Conservation (phyloP, 305 asterid genomes). For the Fraxinus albicans region DNA sequence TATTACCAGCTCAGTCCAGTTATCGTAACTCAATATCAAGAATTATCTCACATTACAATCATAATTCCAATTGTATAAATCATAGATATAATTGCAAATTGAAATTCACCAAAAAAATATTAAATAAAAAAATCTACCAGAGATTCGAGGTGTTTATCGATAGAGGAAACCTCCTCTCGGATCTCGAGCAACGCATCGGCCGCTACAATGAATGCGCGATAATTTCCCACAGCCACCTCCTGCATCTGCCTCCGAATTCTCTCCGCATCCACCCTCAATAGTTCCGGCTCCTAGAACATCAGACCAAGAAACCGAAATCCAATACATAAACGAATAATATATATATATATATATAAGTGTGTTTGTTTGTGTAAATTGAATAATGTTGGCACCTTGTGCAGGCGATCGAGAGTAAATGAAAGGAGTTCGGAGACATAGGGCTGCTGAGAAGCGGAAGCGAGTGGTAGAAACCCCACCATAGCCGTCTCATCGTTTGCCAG, state of each 20-base stretch:
- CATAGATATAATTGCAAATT: background rate
- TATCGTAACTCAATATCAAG: background rate
- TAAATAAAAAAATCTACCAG: slow-evolving; percentile 27
- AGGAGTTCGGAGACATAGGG: slow-evolving; percentile 58
- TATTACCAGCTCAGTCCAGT: background rate
- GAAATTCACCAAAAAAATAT: background rate
- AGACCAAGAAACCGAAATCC: background rate
- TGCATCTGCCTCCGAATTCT: slow-evolving; percentile 57
- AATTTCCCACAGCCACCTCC: slow-evolving; percentile 55
- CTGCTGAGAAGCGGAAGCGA: slow-evolving; percentile 49
- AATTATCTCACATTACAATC: background rate
- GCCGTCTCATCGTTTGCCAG: slow-evolving; percentile 31
- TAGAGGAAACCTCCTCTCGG: slow-evolving; percentile 49
- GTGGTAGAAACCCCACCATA: slow-evolving; percentile 39
- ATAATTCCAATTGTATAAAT: background rate
- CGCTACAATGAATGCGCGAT: slow-evolving; percentile 50
- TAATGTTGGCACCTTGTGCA: slow-evolving; percentile 38
- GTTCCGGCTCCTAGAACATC: slow-evolving; percentile 46
- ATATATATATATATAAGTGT: background rate
- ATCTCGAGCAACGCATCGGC: slow-evolving; percentile 50
- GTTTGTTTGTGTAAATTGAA: background rate
- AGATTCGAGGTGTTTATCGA: slow-evolving; percentile 47
- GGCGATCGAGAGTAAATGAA: slow-evolving; percentile 57
- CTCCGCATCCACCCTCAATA: slow-evolving; percentile 50
- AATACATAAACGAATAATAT: background rate